Evolutionary conservation across 2,329 filamentous ascomycete species (phyloP).

Genomic region (Fusarium gaditjirri): DNA sequence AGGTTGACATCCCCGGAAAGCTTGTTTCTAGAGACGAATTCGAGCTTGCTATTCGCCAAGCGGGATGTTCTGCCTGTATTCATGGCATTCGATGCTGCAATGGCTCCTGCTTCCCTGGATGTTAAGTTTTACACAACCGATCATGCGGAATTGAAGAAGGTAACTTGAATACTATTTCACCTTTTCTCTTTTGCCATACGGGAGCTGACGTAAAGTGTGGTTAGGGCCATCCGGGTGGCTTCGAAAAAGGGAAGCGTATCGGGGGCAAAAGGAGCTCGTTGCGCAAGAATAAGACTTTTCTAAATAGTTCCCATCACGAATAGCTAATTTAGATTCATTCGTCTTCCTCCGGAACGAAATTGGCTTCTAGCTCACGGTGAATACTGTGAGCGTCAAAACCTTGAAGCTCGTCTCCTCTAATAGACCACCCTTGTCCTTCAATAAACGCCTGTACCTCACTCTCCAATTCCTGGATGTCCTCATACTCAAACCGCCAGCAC

Average conservation of each 20-base stretch:
- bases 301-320: too few species aligned
- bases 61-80: neutral
- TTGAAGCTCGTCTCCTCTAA: neutral
- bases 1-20: neutral
- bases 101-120: neutral
- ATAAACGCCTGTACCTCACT: neutral
- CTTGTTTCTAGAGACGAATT: neutral
- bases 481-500: neutral
- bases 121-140: neutral
- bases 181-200: too few species aligned
- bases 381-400: neutral
- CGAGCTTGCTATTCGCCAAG: neutral
- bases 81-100: constrained; percentile 2
- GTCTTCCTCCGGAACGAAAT: fast-evolving
- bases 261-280: neutral
- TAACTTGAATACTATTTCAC: neutral
- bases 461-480: neutral
- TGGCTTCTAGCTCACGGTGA: fast-evolving
- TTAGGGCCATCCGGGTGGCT: fast-evolving
- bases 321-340: neutral
- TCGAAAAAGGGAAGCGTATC: neutral
- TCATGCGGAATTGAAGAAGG: too few species aligned
- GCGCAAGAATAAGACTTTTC: too few species aligned
- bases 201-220: neutral
- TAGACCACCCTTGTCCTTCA: neutral